Conservation (phyloP, 2,329 filamentous ascomycete genomes). For the Trichoderma gracile region DNA sequence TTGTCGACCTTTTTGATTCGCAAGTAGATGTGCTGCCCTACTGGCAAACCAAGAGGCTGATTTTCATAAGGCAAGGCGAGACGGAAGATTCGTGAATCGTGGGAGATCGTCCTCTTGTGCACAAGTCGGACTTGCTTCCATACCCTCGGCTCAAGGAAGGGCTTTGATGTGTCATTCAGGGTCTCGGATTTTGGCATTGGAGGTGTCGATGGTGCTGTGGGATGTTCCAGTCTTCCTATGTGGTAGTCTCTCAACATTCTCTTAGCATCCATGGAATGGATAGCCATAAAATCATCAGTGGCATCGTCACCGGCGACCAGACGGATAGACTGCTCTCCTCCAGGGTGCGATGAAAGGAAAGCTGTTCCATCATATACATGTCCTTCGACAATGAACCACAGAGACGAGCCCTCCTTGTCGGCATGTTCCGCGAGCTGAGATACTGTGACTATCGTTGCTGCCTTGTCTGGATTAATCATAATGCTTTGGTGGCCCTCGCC, state of each 20-base stretch:
- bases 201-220: not conserved
- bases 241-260: slow-evolving; percentile 5
- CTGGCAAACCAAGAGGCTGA: not conserved
- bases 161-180: not conserved
- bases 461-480: not conserved
- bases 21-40: slow-evolving; percentile 6
- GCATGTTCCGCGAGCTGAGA: slow-evolving; percentile 39
- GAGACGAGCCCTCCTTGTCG: slow-evolving; percentile 54
- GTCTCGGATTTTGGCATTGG: not conserved
- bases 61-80: not conserved
- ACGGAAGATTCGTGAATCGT: slow-evolving; percentile 12
- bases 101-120: not conserved
- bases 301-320: slow-evolving; percentile 84
- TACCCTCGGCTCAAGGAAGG: not conserved
- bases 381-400: slow-evolving; percentile 87
- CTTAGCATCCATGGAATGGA: slow-evolving; percentile 87
- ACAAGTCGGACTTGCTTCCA: slow-evolving; percentile 1
- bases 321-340: slow-evolving; percentile 52
- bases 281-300: slow-evolving; percentile 77
- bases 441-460: not conserved
- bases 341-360: slow-evolving; percentile 55
- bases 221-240: slow-evolving; percentile 1
- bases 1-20: slow-evolving; percentile 42
- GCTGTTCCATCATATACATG: slow-evolving; percentile 85
- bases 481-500: slow-evolving; percentile 30